phyloP scores from a whole-genome alignment of 208 protist species.

The Angomonas deanei region DNA sequence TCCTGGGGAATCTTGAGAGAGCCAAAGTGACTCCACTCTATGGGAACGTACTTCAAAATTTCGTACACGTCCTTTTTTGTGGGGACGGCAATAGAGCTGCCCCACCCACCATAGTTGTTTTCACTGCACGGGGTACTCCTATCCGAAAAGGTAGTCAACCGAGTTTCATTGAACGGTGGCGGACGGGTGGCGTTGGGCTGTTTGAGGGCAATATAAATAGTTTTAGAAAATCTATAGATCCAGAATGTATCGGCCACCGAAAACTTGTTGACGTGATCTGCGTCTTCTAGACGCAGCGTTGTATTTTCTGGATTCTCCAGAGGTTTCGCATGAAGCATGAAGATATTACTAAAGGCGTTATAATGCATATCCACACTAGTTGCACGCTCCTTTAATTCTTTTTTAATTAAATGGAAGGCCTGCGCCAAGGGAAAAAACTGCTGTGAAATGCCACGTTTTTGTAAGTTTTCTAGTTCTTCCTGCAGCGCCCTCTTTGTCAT shows the following conservation, averaged over 20 bases:
- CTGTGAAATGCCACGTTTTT: too few relatives aligned
- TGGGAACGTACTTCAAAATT: conserved; percentile 77
- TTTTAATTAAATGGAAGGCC: too few relatives aligned
- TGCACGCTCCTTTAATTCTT: too few relatives aligned
- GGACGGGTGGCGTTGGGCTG: conserved; percentile 17
- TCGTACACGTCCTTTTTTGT: conserved; percentile 72
- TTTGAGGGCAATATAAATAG: conserved; percentile 18
- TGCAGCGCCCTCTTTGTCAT: too few relatives aligned
- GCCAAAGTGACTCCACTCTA: conserved; percentile 75
- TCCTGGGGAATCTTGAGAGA: conserved; percentile 53
- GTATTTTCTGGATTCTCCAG: too few relatives aligned
- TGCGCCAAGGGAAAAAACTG: too few relatives aligned
- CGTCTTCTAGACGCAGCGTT: not conserved
- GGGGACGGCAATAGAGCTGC: conserved; percentile 27
- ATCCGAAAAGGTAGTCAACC: conserved; percentile 9
- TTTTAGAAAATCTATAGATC: conserved; percentile 18
- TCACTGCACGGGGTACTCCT: not conserved
- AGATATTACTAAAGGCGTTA: too few relatives aligned
- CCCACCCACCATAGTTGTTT: conserved; percentile 80
- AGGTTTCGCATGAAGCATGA: too few relatives aligned
- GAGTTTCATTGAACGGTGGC: conserved; percentile 37
- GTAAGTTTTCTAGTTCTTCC: too few relatives aligned
- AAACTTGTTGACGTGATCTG: not conserved
- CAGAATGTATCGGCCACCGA: conserved; percentile 14
- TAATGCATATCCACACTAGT: too few relatives aligned